phyloP scores from a whole-genome alignment of 2,329 filamentous ascomycete species.

The Diatrype stigma region DNA sequence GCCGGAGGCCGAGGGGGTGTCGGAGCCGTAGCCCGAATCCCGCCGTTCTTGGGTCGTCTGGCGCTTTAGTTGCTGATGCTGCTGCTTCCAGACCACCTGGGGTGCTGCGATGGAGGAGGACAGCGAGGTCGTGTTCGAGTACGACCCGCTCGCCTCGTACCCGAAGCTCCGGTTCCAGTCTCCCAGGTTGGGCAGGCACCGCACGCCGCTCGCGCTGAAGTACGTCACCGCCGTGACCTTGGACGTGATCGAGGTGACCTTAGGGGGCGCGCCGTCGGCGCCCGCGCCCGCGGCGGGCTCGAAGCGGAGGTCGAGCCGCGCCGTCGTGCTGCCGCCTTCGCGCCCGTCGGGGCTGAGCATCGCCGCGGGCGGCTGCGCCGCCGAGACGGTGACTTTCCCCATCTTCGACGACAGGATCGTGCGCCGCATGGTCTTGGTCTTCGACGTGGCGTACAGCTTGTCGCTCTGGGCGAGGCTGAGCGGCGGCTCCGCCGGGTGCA shows the following conservation, averaged over 20 bases:
- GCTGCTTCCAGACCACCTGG: slow-evolving; percentile 38
- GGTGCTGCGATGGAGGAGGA: slow-evolving; percentile 30
- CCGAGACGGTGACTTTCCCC: slow-evolving; percentile 43
- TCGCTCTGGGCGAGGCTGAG: slow-evolving; percentile 45
- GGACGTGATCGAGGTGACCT: slow-evolving; percentile 42
- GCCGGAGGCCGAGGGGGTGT: slow-evolving; percentile 34
- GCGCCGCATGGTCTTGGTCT: slow-evolving; percentile 50
- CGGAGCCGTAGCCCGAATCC: slow-evolving; percentile 51
- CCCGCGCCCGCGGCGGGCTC: slow-evolving; percentile 37
- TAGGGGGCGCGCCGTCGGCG: slow-evolving; percentile 41
- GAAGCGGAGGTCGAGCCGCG: slow-evolving; percentile 44
- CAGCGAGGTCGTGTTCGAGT: slow-evolving; percentile 41
- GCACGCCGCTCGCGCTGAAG: slow-evolving; percentile 44
- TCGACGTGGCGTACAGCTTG: slow-evolving; percentile 44
- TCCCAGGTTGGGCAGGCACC: slow-evolving; percentile 47
- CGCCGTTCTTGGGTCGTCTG: slow-evolving; percentile 34
- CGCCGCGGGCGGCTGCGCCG: slow-evolving; percentile 43
- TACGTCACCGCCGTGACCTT: slow-evolving; percentile 51
- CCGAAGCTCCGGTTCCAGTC: slow-evolving; percentile 35
- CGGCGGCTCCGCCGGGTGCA: slow-evolving; percentile 45
- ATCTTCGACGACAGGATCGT: slow-evolving; percentile 48
- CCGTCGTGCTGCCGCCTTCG: slow-evolving; percentile 36
- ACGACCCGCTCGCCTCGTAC: slow-evolving; percentile 39
- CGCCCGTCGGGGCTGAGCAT: slow-evolving; percentile 49
- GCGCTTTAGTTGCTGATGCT: slow-evolving; percentile 30